phyloP scores from a whole-genome alignment of 306 rosid species.

The Crotalaria pallida region DNA sequence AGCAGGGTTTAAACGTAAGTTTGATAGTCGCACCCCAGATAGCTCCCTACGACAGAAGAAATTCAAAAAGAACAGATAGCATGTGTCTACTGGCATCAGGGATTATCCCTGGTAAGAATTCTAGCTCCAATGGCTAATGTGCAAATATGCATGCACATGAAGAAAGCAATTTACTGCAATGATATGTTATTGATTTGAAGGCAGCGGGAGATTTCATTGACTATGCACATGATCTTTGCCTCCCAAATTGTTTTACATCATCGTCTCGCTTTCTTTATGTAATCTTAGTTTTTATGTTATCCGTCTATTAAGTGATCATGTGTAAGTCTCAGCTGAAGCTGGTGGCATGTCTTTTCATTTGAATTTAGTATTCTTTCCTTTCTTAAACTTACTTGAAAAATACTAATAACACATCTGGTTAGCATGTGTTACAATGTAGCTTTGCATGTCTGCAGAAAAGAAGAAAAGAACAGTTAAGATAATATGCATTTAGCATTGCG shows the following conservation, averaged over 20 bases:
- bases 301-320: not conserved
- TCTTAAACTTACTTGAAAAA: not conserved
- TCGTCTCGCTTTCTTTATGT: not conserved
- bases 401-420: not conserved
- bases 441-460: too few species aligned
- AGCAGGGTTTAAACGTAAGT: slow-evolving; percentile 72
- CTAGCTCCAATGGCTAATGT: not conserved
- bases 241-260: not conserved
- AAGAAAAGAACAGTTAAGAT: not conserved
- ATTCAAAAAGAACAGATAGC: slow-evolving; percentile 49
- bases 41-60: slow-evolving; percentile 45
- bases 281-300: not conserved
- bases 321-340: not conserved
- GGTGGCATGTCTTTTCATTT: not conserved
- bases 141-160: not conserved
- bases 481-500: not conserved
- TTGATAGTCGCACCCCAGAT: slow-evolving; percentile 70
- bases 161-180: not conserved
- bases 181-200: not conserved
- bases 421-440: not conserved
- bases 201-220: not conserved
- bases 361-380: not conserved
- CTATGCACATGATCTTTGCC: too few species aligned
- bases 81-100: not conserved
- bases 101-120: not conserved